These are phyloP conservation scores for Penicillium parvum DNA, from an alignment of 495 filamentous ascomycete species.

Conservation along the genomic window DNA sequence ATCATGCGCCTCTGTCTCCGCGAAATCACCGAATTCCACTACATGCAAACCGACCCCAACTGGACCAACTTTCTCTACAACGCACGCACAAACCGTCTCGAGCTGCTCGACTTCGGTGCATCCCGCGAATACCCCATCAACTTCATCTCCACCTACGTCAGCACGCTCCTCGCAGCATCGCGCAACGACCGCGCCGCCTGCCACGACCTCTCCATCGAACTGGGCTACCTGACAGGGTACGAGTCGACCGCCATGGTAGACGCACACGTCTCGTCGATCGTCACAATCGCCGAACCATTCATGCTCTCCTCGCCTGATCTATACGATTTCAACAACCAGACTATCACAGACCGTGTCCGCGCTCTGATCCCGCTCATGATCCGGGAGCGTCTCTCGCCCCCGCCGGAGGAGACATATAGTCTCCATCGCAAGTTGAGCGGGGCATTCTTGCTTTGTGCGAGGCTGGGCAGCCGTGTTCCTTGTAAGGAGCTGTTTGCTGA, in stretches of 20 bases:
- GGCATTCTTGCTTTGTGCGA: slow-evolving; percentile 88
- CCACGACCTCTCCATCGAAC: slow-evolving; percentile 63
- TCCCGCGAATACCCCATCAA: slow-evolving; percentile 74
- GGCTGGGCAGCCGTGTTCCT: slow-evolving; percentile 71
- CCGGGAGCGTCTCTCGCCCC: slow-evolving; percentile 77
- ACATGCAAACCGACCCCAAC: slow-evolving; percentile 99
- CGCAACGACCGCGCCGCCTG: slow-evolving; percentile 59
- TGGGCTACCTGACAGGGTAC: slow-evolving; percentile 89
- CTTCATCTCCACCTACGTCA: slow-evolving; percentile 76
- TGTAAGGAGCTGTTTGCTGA: slow-evolving; percentile 78
- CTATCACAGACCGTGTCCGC: slow-evolving; percentile 88
- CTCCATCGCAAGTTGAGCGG: slow-evolving; percentile 94
- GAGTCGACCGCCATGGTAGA: slow-evolving; percentile 80
- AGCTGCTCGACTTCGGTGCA: slow-evolving; percentile 94
- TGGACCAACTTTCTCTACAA: slow-evolving; percentile 99
- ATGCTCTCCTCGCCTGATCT: slow-evolving; percentile 66
- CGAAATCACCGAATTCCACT: slow-evolving; percentile 87
- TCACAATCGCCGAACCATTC: slow-evolving; percentile 92
- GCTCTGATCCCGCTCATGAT: slow-evolving; percentile 89
- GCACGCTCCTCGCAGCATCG: slow-evolving; percentile 72
- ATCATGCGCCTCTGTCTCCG: slow-evolving; percentile 89
- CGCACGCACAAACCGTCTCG: slow-evolving; percentile 61
- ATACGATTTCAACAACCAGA: slow-evolving; percentile 92
- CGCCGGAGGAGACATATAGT: slow-evolving; percentile 97
- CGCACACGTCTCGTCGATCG: slow-evolving; percentile 75